Percentiles rank a stretch among this genome's conserved stretches.
These are phyloP conservation scores for Gymnopus androsaceus DNA, from an alignment of 1,284 basidiomycete genomes.

Conservation along the genomic window DNA sequence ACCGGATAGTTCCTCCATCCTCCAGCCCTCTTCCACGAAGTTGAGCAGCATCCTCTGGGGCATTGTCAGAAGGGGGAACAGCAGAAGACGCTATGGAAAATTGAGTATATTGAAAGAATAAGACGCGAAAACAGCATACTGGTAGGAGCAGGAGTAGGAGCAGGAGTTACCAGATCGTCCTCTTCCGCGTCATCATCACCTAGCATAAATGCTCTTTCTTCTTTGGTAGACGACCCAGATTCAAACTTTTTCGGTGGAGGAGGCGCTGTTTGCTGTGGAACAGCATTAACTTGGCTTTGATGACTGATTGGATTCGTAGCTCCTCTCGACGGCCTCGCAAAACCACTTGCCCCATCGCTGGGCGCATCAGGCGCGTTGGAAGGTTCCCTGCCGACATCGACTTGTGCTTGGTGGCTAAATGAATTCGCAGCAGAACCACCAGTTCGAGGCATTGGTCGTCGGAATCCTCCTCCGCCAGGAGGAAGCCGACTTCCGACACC, in stretches of 20 bases:
- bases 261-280: slow-evolving; percentile 12
- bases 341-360: slow-evolving; percentile 19
- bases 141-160: slow-evolving; percentile 1
- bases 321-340: slow-evolving; percentile 29
- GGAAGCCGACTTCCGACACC: slow-evolving; percentile 9
- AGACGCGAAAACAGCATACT: background rate
- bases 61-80: background rate
- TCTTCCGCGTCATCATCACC: slow-evolving; percentile 36
- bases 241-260: slow-evolving; percentile 10
- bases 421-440: slow-evolving; percentile 32
- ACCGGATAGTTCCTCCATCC: slow-evolving; percentile 1
- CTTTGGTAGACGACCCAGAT: slow-evolving; percentile 18
- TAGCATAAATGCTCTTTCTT: slow-evolving; percentile 38
- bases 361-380: slow-evolving; percentile 1
- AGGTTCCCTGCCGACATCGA: slow-evolving; percentile 23
- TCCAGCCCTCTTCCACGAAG: slow-evolving; percentile 3
- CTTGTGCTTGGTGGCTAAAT: slow-evolving; percentile 43
- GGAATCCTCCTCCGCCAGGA: slow-evolving; percentile 9
- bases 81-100: background rate
- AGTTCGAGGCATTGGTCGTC: background rate
- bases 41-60: background rate
- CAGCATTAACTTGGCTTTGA: slow-evolving; percentile 35
- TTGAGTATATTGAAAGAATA: background rate
- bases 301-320: slow-evolving; percentile 44
- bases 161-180: slow-evolving; percentile 19